phyloP scores from a whole-genome alignment of 108 stramenopile species.

The Fistulifera pelliculosa region DNA sequence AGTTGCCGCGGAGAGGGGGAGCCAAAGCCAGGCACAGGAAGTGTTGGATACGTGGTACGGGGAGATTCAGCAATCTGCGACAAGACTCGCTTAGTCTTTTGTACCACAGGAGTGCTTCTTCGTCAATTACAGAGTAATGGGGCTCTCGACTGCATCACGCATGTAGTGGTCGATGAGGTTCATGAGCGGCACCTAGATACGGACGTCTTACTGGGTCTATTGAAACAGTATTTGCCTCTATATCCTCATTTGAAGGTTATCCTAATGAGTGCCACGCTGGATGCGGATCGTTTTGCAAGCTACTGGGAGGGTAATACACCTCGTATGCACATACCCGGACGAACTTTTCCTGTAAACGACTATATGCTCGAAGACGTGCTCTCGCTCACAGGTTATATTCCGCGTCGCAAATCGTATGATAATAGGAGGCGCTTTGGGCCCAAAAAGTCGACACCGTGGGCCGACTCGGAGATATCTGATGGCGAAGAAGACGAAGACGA shows the following conservation, averaged over 20 bases:
- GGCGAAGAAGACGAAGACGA: conserved; percentile 29
- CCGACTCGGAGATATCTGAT: conserved; percentile 36
- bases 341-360: conserved; percentile 87
- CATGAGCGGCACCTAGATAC: conserved; percentile 87
- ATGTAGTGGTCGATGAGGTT: conserved; percentile 95
- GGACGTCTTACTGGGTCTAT: conserved; percentile 66
- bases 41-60: conserved; percentile 91
- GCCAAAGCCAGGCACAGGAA: conserved; percentile 40
- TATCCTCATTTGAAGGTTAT: conserved; percentile 48
- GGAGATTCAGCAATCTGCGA: conserved; percentile 64
- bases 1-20: conserved; percentile 89
- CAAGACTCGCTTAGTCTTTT: conserved; percentile 83
- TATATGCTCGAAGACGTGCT: conserved; percentile 86
- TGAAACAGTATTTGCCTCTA: conserved; percentile 25
- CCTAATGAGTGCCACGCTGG: conserved; percentile 91
- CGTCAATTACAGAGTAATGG: conserved; percentile 84
- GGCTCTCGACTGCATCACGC: conserved; percentile 73
- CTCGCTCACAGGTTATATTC: conserved; percentile 63
- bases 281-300: conserved; percentile 79
- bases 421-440: neutral
- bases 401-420: conserved; percentile 46
- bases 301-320: conserved; percentile 76
- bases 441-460: conserved; percentile 25
- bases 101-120: conserved; percentile 96
- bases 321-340: conserved; percentile 88